Base-by-base conservation (phyloP, 305 asterid genomes). In the Coffea humblotiana region DNA sequence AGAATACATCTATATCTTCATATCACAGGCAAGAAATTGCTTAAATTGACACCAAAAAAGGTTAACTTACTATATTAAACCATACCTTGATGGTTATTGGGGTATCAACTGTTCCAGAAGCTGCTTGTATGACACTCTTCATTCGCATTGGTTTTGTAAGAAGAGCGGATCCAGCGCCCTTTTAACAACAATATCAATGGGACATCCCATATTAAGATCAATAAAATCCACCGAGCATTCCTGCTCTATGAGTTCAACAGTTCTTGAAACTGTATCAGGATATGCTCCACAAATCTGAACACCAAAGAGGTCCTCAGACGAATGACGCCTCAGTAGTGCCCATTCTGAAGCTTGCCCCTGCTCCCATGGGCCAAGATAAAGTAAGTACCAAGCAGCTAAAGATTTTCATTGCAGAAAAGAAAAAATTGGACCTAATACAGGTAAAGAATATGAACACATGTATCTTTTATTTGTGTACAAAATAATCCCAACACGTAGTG, bases 301-400 rank as follows among this genome's bases (percentile, higher is more conserved):
- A 60, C 98, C 98, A 88, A 95, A 95, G 76, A 93, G 72, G 71
- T 91, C 91, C 89, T 95, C 99, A 8, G 96, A 86, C 35, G 98
- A 88, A 83, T 95, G 98, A 65, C 98, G 98, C 90, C 99, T 92
- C 51, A 93, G 90, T 85, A 95, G 84, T 78, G 97, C 99, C 99
- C 98, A 95, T 85, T 95, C 99, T 16, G 99, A 92, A 86, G 99
- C 98, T 84, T 95, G 99, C 10, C 98, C 98, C 99, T 93, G 71
- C 32, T 75, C 69, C 69, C 64, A 66, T 19, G 72, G n/a, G 23
- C 52, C 43, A 15, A 56, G 21, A 56, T 54, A 67, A 65, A 27
- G 32, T 10, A 14, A 21, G n/a, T 43, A 63, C 27, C n/a, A 43
- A 75, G 51, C 8, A 43, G 60, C 6, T 14, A 15, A 9, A 40